Conservation (phyloP, 495 filamentous ascomycete species). For the Aspergillus cavernicola region DNA sequence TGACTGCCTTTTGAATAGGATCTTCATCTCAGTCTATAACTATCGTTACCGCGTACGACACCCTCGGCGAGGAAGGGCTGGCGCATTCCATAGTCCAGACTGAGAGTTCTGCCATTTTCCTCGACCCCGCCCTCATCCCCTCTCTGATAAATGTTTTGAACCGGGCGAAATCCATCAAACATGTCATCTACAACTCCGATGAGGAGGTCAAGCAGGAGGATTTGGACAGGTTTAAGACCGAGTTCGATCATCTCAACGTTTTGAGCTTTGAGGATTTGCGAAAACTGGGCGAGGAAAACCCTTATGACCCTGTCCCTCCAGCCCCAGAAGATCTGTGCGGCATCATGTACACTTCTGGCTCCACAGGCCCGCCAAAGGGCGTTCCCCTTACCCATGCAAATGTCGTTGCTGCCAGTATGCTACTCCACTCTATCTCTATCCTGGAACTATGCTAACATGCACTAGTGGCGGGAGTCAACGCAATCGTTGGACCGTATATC, state of each 20-base stretch:
- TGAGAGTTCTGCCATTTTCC: constrained; percentile 80
- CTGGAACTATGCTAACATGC: constrained; percentile 1
- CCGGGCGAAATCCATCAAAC: constrained; percentile 71
- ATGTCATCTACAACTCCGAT: constrained; percentile 87
- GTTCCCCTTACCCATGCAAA: constrained; percentile 86
- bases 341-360: constrained; percentile 99
- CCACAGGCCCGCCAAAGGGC: constrained; percentile 95
- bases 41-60: constrained; percentile 97
- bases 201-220: constrained; percentile 71
- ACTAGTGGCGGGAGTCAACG: constrained; percentile 80
- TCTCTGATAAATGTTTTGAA: constrained; percentile 79
- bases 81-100: constrained; percentile 90
- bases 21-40: constrained; percentile 88
- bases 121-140: constrained; percentile 77
- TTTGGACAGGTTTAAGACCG: constrained; percentile 72
- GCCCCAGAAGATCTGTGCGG: constrained; percentile 85
- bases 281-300: constrained; percentile 79
- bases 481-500: constrained; percentile 79
- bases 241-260: constrained; percentile 66
- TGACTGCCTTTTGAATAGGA: constrained; percentile 19
- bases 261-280: constrained; percentile 81
- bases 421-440: not conserved
- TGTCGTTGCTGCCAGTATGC: constrained; percentile 81
- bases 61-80: constrained; percentile 88
- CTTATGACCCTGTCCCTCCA: constrained; percentile 76